phyloP scores from a whole-genome alignment of 2,329 filamentous ascomycete species.

The Aureobasidium musti region DNA sequence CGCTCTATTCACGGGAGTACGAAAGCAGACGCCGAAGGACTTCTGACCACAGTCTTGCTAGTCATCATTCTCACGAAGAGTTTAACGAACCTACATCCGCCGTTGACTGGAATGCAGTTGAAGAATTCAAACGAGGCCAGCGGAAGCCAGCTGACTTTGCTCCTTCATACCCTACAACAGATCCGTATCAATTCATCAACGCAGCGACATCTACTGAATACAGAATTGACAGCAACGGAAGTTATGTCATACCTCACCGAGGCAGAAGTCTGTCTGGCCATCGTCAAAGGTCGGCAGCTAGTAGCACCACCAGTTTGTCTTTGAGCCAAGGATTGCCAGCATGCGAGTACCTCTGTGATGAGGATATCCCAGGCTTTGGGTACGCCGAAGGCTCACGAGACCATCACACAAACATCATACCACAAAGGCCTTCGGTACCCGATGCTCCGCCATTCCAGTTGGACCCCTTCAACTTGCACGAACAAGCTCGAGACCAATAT shows the following conservation, averaged over 20 bases:
- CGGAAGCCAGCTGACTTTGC: background rate
- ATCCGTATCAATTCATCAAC: slow-evolving; percentile 40
- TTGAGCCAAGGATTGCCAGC: slow-evolving; percentile 9
- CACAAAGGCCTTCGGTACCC: slow-evolving; percentile 12
- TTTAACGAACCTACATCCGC: slow-evolving; percentile 52
- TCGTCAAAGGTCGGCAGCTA: slow-evolving; percentile 37
- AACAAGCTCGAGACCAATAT: background rate
- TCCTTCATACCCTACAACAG: slow-evolving; percentile 32
- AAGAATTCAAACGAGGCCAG: slow-evolving; percentile 38
- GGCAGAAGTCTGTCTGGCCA: slow-evolving; percentile 43
- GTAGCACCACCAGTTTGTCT: slow-evolving; percentile 35
- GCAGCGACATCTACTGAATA: slow-evolving; percentile 48
- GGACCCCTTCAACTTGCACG: background rate
- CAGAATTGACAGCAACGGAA: slow-evolving; percentile 47
- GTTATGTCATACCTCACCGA: slow-evolving; percentile 46
- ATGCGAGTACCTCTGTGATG: slow-evolving; percentile 9
- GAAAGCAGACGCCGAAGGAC: background rate
- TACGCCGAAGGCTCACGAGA: background rate
- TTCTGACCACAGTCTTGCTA: slow-evolving; percentile 42
- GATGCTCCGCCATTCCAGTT: slow-evolving; percentile 7
- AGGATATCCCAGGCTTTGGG: background rate
- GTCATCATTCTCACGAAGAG: slow-evolving; percentile 49
- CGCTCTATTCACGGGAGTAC: slow-evolving; percentile 39
- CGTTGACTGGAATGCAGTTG: slow-evolving; percentile 49
- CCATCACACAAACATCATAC: background rate